Evolutionary conservation across 2,329 filamentous ascomycete species (phyloP).

Genomic region (Capronia epimyces): DNA sequence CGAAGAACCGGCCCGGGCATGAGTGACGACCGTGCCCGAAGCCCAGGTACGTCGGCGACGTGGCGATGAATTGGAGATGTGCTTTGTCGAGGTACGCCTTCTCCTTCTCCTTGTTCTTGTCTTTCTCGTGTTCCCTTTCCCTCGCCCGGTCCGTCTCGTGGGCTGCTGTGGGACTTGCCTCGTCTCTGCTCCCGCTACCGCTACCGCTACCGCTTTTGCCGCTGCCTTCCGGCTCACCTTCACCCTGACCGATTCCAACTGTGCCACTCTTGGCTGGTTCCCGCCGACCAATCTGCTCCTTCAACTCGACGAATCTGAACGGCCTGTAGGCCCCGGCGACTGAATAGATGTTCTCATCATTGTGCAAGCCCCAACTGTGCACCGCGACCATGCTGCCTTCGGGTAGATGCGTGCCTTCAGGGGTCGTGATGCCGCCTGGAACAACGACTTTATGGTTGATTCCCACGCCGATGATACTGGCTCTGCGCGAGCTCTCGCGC

Average conservation of each 20-base stretch:
- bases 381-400: conserved; percentile 44
- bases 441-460: conserved; percentile 28
- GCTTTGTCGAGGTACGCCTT: conserved; percentile 10
- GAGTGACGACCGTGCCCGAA: conserved; percentile 55
- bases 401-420: conserved; percentile 44
- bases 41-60: conserved; percentile 47
- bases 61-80: conserved; percentile 44
- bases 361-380: conserved; percentile 44
- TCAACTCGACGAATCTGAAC: conserved; percentile 44
- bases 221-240: no score
- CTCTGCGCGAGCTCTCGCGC: conserved; percentile 41
- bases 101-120: no score
- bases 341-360: conserved; percentile 44
- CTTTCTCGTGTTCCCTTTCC: conserved; percentile 25
- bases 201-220: neutral
- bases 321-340: conserved; percentile 45
- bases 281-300: conserved; percentile 35
- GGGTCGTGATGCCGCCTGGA: conserved; percentile 27
- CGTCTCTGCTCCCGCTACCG: neutral
- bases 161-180: no score
- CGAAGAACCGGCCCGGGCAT: conserved; percentile 33
- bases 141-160: neutral
- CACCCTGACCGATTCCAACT: no score
- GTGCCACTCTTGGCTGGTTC: no score
- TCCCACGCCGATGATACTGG: conserved; percentile 36